Percentiles rank a stretch among this genome's conserved stretches.
phyloP scores from a whole-genome alignment of 306 rosid genomes.

The Rosa multiflora region DNA sequence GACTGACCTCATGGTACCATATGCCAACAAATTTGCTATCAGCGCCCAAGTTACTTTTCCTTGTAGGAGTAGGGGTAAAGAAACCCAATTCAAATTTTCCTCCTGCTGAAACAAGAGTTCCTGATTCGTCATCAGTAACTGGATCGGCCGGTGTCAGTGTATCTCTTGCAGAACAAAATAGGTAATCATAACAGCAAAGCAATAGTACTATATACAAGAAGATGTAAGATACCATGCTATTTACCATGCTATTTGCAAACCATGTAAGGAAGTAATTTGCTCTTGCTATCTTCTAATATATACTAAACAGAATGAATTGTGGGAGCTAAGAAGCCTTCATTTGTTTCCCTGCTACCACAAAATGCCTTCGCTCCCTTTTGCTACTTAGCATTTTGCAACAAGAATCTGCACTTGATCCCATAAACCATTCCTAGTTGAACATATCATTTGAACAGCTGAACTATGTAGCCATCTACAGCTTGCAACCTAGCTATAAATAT shows the following conservation, averaged over 20 bases:
- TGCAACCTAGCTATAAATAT: too few species aligned
- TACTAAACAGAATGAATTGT: not conserved
- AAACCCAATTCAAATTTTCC: slow-evolving; percentile 40
- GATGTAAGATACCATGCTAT: not conserved
- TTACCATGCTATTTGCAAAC: not conserved
- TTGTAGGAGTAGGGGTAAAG: not conserved
- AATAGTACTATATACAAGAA: not conserved
- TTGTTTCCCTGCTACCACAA: not conserved
- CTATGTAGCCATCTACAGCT: too few species aligned
- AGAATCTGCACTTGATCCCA: too few species aligned
- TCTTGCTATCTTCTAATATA: not conserved
- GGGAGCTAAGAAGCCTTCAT: not conserved
- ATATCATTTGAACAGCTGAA: too few species aligned
- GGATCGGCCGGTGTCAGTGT: not conserved
- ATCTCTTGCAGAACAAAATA: slow-evolving; percentile 24
- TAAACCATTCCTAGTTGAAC: too few species aligned
- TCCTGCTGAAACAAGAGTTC: slow-evolving; percentile 34
- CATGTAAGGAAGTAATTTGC: not conserved
- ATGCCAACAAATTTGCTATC: slow-evolving; percentile 38
- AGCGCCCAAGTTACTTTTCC: not conserved
- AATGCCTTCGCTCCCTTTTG: too few species aligned
- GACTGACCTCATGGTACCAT: slow-evolving; percentile 21
- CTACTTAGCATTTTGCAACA: too few species aligned
- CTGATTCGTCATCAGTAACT: not conserved
- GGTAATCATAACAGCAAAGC: not conserved